Evolutionary conservation across 495 filamentous ascomycete genomes (phyloP), one percentile per base, ranked within the genome.

Genomic region (Annulohypoxylon moriforme): DNA sequence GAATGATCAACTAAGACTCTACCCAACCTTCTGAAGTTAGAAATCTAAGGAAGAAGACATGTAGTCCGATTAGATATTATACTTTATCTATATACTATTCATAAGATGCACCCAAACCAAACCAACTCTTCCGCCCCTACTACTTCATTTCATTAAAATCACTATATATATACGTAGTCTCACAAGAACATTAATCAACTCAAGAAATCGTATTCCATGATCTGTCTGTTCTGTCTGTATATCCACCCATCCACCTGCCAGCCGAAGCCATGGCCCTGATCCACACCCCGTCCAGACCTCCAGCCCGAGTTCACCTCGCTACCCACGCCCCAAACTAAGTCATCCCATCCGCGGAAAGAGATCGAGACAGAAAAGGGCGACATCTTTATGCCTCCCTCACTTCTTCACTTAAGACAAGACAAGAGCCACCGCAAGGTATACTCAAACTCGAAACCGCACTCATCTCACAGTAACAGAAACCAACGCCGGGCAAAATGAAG

Each of bases 401-500:
- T 42, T 9, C n/a, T n/a, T n/a, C n/a, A n/a, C n/a, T n/a, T 18
- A 47, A 7, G 4, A 47, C 42, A 47, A 42, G n/a, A 16, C 14
- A 42, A 42, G n/a, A 42, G 11, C 14, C 18, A 18, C 42, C 16
- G 4, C 42, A n/a, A 47, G 42, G 18, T 47, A 47, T 47, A 47
- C n/a, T n/a, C n/a, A n/a, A n/a, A 20, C 34, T 16, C 3, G 22
- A 22, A 20, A 1, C 0, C 29, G n/a, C 52, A 25, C 20, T 7
- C 18, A n/a, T 14, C 20, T 11, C 16, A 38, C 16, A 53, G 29
- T 24, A 16, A 47, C 16, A 57, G 49, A 47, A 31, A 42, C 63
- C 52, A 64, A 75, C 64, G 60, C 64, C 64, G 22, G 8, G 65
- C 56, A 10, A n/a, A n/a, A n/a, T 16, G 25, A 59, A 14, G 38